Evolutionary conservation across 768 basidiomycete genomes (phyloP).

Genomic region (Cyathus striatus): DNA sequence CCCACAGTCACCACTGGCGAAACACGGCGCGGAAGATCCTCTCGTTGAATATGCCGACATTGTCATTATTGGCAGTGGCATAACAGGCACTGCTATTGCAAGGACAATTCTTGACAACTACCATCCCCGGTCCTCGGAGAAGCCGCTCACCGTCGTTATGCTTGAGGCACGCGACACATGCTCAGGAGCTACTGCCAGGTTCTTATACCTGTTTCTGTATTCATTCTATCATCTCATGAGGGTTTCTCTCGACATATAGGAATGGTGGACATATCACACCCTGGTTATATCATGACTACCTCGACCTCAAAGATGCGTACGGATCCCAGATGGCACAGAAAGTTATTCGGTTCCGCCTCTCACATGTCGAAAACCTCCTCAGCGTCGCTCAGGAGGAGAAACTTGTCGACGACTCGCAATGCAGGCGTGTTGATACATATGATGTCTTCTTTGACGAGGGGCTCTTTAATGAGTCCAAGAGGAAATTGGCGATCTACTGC

Average conservation of each 20-base stretch:
- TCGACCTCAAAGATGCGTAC: constrained; percentile 33
- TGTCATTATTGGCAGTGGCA: constrained; percentile 74
- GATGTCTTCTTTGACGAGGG: constrained; percentile 48
- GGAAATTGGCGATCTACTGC: constrained; percentile 37
- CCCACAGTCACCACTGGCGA: constrained; percentile 44
- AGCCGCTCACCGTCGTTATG: constrained; percentile 50
- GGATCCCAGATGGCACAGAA: constrained; percentile 43
- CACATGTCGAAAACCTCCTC: constrained; percentile 47
- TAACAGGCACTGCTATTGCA: constrained; percentile 62
- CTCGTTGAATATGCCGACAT: constrained; percentile 54
- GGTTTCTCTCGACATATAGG: constrained; percentile 21
- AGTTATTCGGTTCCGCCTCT: constrained; percentile 56
- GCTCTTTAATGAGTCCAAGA: constrained; percentile 37
- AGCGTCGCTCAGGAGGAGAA: constrained; percentile 48
- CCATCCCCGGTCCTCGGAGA: constrained; percentile 10
- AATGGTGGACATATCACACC: constrained; percentile 72
- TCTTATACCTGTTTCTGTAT: constrained; percentile 7
- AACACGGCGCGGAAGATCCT: constrained; percentile 15
- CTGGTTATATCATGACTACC: constrained; percentile 54
- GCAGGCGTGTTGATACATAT: constrained; percentile 50
- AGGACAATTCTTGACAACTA: constrained; percentile 38
- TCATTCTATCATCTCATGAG: background rate
- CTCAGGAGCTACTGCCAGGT: constrained; percentile 73
- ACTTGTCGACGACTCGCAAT: constrained; percentile 48
- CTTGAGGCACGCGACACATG: constrained; percentile 79